Percentiles rank a stretch among this genome's conserved stretches.
These are phyloP conservation scores for Wickerhamomyces sydowiorum DNA, from an alignment of 805 yeast species.

Conservation along the genomic window DNA sequence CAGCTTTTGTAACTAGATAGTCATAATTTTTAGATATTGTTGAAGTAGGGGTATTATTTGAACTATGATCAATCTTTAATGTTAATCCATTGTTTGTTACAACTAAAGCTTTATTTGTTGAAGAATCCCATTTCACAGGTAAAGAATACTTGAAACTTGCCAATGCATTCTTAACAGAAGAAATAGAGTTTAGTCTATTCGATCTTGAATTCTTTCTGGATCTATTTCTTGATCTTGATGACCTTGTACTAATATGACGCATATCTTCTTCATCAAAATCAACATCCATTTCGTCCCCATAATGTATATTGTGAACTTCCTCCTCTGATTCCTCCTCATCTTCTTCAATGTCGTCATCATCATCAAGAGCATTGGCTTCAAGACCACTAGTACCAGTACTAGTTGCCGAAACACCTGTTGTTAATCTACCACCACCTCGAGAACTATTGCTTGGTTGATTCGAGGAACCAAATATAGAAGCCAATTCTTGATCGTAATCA, in stretches of 20 bases:
- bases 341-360: constrained; percentile 5
- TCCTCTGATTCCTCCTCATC: neutral
- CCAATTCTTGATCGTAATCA: constrained; percentile 9
- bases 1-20: constrained; percentile 23
- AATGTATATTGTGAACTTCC: neutral
- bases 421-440: neutral
- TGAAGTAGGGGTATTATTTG: constrained; percentile 1
- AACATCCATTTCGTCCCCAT: neutral
- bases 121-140: constrained; percentile 16
- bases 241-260: constrained; percentile 1
- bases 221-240: constrained; percentile 8
- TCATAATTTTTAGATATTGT: constrained; percentile 12
- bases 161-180: neutral
- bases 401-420: no score
- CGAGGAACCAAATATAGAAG: constrained; percentile 4
- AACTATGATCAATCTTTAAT: constrained; percentile 8
- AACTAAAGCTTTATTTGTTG: constrained; percentile 3
- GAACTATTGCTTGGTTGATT: neutral
- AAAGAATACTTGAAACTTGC: constrained; percentile 10
- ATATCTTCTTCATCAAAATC: constrained; percentile 1
- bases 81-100: constrained; percentile 8
- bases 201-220: constrained; percentile 23
- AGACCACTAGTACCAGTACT: neutral
- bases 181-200: neutral
- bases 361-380: neutral